A percentile compares a stretch with the other conserved stretches of the same genome.
Evolutionary conservation across 176 grass and related monocot genomes (phyloP).

Genomic region (Thinopyrum elongatum): DNA sequence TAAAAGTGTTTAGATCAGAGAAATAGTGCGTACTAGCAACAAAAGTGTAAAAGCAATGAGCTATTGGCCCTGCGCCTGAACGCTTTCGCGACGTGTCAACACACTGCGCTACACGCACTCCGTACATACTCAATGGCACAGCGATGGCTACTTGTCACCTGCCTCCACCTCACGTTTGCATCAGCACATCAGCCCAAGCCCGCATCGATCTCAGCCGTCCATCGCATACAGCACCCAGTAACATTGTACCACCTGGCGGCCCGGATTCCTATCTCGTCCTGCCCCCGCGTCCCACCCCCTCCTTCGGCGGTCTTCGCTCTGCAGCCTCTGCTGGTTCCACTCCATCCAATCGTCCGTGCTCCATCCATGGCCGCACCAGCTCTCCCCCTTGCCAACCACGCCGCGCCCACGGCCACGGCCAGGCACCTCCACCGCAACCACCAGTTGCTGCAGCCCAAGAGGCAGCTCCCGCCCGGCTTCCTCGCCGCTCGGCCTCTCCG

Average conservation of each 20-base stretch:
- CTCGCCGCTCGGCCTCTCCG: not conserved
- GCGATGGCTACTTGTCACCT: slow-evolving; percentile 32
- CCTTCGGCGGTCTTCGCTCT: not conserved
- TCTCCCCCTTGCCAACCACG: slow-evolving; percentile 41
- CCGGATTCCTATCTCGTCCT: slow-evolving; percentile 16
- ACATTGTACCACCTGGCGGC: not conserved
- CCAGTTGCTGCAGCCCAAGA: not conserved
- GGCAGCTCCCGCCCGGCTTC: slow-evolving; percentile 10
- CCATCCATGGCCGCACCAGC: slow-evolving; percentile 59
- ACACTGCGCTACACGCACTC: not conserved
- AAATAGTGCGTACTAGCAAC: too few species aligned
- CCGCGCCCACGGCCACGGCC: slow-evolving; percentile 1
- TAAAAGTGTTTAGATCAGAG: too few species aligned
- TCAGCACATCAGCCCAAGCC: not conserved
- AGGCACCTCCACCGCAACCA: slow-evolving; percentile 9
- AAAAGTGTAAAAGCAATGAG: not conserved
- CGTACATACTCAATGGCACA: slow-evolving; percentile 13
- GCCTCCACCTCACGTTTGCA: slow-evolving; percentile 23
- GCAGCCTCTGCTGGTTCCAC: not conserved
- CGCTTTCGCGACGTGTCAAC: not conserved
- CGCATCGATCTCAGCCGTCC: slow-evolving; percentile 15
- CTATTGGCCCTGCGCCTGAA: not conserved
- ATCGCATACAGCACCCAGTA: not conserved
- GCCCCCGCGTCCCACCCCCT: not conserved
- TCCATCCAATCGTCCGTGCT: not conserved